Conservation (phyloP, 225 moss, liverwort and hornwort genomes). For the Marchantia polymorpha region DNA sequence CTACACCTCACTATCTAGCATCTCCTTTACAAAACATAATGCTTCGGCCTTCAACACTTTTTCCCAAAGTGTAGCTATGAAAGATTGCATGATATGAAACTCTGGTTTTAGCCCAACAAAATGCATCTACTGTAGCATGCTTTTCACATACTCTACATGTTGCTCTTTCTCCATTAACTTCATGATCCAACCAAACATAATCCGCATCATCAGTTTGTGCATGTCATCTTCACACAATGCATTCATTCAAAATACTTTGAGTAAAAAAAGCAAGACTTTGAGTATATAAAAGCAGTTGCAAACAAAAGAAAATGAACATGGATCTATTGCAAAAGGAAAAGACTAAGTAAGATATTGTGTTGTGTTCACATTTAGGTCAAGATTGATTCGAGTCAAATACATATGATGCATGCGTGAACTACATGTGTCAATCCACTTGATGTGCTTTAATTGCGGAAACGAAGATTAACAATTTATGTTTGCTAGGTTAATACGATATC, state of each 20-base stretch:
- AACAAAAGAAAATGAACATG: too few relatives aligned
- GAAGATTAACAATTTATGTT: too few relatives aligned
- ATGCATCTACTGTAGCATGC: constrained; percentile 91
- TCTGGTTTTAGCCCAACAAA: constrained; percentile 96
- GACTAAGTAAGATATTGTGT: too few relatives aligned
- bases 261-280: too few relatives aligned
- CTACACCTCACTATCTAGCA: constrained; percentile 81
- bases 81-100: constrained; percentile 80
- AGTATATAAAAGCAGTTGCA: too few relatives aligned
- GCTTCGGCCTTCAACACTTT: constrained; percentile 80
- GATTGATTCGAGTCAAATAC: too few relatives aligned
- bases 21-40: constrained; percentile 73
- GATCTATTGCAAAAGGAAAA: too few relatives aligned
- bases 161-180: constrained; percentile 80
- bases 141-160: constrained; percentile 90
- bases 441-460: too few relatives aligned
- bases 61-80: constrained; percentile 84
- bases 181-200: constrained; percentile 96
- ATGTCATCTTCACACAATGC: constrained; percentile 85
- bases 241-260: constrained; percentile 99
- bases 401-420: too few relatives aligned
- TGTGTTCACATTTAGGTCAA: too few relatives aligned
- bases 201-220: constrained; percentile 94
- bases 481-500: too few relatives aligned
- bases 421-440: too few relatives aligned